phyloP scores from a whole-genome alignment of 805 yeast species.

The Metschnikowia lachancei region DNA sequence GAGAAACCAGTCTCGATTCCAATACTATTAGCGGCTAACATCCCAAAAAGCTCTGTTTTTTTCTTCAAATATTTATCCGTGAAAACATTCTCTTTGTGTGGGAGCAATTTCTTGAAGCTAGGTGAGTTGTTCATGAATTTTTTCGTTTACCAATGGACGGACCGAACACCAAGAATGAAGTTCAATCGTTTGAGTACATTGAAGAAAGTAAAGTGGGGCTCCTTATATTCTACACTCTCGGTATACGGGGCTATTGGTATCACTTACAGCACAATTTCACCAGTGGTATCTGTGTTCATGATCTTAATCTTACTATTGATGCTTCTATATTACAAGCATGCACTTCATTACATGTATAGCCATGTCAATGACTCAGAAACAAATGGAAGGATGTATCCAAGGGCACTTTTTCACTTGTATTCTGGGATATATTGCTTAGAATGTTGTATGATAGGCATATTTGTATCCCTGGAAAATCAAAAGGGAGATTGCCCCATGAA shows the following conservation, averaged over 20 bases:
- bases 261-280: slow-evolving; percentile 76
- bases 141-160: slow-evolving; percentile 37
- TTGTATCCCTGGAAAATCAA: slow-evolving; percentile 58
- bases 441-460: slow-evolving; percentile 71
- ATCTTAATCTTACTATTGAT: slow-evolving; percentile 53
- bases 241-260: slow-evolving; percentile 76
- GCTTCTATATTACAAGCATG: slow-evolving; percentile 67
- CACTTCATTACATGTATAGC: slow-evolving; percentile 56
- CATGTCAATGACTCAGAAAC: slow-evolving; percentile 57
- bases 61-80: slow-evolving; percentile 75
- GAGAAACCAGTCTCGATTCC: slow-evolving; percentile 74
- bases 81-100: slow-evolving; percentile 74
- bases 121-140: slow-evolving; percentile 46
- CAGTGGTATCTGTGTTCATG: slow-evolving; percentile 64
- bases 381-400: slow-evolving; percentile 67
- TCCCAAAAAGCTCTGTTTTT: slow-evolving; percentile 84
- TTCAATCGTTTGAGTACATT: slow-evolving; percentile 44
- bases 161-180: slow-evolving; percentile 60
- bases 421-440: slow-evolving; percentile 82
- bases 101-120: slow-evolving; percentile 63
- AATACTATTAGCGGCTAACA: slow-evolving; percentile 64
- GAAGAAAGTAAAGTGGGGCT: slow-evolving; percentile 68
- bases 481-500: slow-evolving; percentile 42
- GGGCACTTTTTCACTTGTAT: slow-evolving; percentile 72
- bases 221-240: slow-evolving; percentile 71